phyloP scores from a whole-genome alignment of 1,284 basidiomycete species.

The Peniophora sp. region DNA sequence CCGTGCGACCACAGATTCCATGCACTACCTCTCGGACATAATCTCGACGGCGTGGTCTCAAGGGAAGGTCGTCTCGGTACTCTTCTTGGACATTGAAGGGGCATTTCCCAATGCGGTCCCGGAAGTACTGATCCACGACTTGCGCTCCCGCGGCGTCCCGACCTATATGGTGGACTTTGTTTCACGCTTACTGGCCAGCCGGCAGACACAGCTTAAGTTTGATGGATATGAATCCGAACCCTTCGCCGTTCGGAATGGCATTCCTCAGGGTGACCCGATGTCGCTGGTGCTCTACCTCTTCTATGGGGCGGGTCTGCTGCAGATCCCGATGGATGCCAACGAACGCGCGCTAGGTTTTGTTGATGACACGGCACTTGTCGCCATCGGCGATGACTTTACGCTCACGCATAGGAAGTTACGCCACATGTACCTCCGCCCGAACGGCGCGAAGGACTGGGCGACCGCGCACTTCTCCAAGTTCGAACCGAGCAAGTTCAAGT shows the following conservation, averaged over 20 bases:
- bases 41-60: constrained; percentile 26
- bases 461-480: constrained; percentile 7
- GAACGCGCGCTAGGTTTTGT: constrained; percentile 4
- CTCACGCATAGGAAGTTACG: neutral
- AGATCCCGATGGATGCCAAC: constrained; percentile 4
- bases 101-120: constrained; percentile 28
- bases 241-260: constrained; percentile 18
- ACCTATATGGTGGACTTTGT: constrained; percentile 18
- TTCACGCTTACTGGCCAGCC: constrained; percentile 12
- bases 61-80: constrained; percentile 20
- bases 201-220: constrained; percentile 11
- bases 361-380: constrained; percentile 1
- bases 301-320: constrained; percentile 15
- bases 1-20: constrained; percentile 26
- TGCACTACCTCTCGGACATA: constrained; percentile 22
- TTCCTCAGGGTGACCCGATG: constrained; percentile 18
- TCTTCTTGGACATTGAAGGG: constrained; percentile 32
- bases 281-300: constrained; percentile 16
- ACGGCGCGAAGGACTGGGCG: constrained; percentile 9
- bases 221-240: constrained; percentile 19
- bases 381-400: neutral
- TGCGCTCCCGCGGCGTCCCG: constrained; percentile 19
- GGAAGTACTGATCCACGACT: constrained; percentile 22
- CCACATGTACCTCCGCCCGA: constrained; percentile 8
- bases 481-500: constrained; percentile 1